Conservation (phyloP, 2,329 filamentous ascomycete genomes). For the Exophiala dermatitidis region DNA sequence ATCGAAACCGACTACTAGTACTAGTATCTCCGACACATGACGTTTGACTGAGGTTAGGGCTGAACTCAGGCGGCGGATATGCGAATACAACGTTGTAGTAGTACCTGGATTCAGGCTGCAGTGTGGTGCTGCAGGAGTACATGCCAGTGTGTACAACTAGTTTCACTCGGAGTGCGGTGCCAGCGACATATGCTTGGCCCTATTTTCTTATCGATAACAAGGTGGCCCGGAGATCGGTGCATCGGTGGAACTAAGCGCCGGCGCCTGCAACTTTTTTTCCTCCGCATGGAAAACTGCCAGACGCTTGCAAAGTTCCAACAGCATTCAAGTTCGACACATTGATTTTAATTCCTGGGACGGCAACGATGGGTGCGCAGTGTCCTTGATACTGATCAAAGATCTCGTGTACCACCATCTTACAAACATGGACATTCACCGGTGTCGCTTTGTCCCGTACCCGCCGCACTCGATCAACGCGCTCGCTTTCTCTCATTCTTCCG, state of each 20-base stretch:
- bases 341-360: background rate
- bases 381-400: background rate
- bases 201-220: slow-evolving; percentile 3
- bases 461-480: slow-evolving; percentile 88
- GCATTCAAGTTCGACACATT: too few relatives aligned
- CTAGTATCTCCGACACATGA: too few relatives aligned
- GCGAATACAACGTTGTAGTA: too few relatives aligned
- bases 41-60: too few relatives aligned
- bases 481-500: slow-evolving; percentile 75
- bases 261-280: slow-evolving; percentile 5
- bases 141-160: background rate
- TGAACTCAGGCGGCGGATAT: too few relatives aligned
- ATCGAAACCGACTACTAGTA: too few relatives aligned
- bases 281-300: slow-evolving; percentile 2
- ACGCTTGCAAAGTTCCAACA: background rate
- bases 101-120: too few relatives aligned
- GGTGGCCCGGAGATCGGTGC: background rate
- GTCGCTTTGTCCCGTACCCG: slow-evolving; percentile 89
- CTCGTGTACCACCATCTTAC: background rate
- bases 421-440: slow-evolving; percentile 89
- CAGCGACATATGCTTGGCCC: background rate
- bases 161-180: background rate
- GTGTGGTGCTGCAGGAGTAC: too few relatives aligned
- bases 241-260: slow-evolving; percentile 7
- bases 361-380: background rate